Evolutionary conservation across 2,329 filamentous ascomycete genomes (phyloP).

Genomic region (Emergomyces orientalis): DNA sequence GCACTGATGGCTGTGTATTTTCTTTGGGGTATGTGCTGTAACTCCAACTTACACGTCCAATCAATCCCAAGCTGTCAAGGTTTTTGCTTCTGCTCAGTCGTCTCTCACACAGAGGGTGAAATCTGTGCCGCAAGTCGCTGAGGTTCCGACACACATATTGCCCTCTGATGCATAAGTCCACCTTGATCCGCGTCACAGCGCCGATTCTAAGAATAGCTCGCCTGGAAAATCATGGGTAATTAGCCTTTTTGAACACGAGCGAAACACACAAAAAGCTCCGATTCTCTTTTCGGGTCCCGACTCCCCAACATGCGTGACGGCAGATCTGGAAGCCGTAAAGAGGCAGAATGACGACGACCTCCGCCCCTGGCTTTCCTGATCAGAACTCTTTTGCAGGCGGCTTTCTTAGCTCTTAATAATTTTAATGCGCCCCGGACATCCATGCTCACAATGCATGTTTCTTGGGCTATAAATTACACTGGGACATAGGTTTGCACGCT

Average conservation of each 20-base stretch:
- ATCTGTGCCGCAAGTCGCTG: not conserved
- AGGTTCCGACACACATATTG: not conserved
- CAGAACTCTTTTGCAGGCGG: not conserved
- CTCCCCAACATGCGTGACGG: not conserved
- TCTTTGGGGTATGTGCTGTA: not conserved
- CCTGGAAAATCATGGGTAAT: not conserved
- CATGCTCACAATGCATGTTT: not conserved
- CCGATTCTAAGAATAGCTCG: not conserved
- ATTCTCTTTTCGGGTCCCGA: not conserved
- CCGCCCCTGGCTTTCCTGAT: not conserved
- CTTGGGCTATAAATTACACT: not conserved
- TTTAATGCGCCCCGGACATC: not conserved
- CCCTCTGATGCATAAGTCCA: not conserved
- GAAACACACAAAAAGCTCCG: not conserved
- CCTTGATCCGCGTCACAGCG: not conserved
- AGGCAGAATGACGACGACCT: not conserved
- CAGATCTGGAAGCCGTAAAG: not conserved
- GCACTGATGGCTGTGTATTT: not conserved
- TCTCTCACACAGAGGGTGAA: not conserved
- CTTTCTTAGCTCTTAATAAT: not conserved
- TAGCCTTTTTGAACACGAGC: constrained; percentile 1
- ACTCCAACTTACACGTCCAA: not conserved
- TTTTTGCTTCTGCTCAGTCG: not conserved
- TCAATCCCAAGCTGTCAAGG: not conserved
- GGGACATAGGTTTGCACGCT: not conserved